These are phyloP conservation scores for Eucalyptus cloeziana DNA, from an alignment of 345 rosid species.

Conservation along the genomic window DNA sequence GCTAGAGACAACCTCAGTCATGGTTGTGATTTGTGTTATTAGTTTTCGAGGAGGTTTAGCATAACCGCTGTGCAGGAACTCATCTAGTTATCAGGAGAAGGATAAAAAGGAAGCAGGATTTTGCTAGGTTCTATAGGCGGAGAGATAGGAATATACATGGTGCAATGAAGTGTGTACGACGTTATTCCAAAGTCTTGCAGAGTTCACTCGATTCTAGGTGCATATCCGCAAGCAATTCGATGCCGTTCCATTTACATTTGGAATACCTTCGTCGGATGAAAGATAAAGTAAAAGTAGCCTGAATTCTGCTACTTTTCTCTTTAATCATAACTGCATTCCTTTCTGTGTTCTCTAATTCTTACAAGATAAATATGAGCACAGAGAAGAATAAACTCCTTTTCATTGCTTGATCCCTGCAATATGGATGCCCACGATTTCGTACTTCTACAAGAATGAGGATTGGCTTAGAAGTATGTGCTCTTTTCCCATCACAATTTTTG, in stretches of 20 bases:
- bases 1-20: neutral
- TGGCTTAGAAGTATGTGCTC: neutral
- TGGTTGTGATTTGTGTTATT: neutral
- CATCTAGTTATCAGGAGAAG: neutral
- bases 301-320: neutral
- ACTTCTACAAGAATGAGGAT: neutral
- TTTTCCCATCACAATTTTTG: neutral
- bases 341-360: neutral
- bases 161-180: neutral
- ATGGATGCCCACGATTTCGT: neutral
- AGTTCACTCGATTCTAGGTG: neutral
- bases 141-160: neutral
- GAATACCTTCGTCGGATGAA: neutral
- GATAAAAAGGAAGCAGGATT: too few relatives aligned
- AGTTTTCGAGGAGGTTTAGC: neutral
- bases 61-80: neutral
- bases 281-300: neutral
- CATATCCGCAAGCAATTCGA: neutral
- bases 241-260: neutral
- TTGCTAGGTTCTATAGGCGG: neutral
- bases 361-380: neutral
- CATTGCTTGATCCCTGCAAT: neutral
- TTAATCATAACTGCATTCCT: neutral
- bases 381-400: neutral
- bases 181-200: neutral